A percentile compares a stretch with the other conserved stretches of the same genome.
These are phyloP conservation scores for Pseudovirgaria hyperparasitica DNA, from an alignment of 2,329 filamentous ascomycete species.

Conservation along the genomic window DNA sequence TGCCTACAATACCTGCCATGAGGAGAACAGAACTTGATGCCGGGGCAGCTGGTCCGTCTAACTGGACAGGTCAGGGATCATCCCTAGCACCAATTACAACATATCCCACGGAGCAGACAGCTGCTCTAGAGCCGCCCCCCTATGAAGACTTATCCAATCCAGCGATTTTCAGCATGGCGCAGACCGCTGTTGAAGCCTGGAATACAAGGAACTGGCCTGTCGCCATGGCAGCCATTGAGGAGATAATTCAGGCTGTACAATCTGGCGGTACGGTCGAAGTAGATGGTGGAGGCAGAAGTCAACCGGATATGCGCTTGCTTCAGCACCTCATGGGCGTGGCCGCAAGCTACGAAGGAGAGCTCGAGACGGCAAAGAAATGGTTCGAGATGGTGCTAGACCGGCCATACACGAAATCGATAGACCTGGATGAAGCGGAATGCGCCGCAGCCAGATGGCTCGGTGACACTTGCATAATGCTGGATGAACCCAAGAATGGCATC, in stretches of 20 bases:
- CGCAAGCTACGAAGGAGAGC: slow-evolving; percentile 15
- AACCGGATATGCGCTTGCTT: slow-evolving; percentile 16
- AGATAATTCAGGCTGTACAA: slow-evolving; percentile 15
- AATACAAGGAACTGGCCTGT: slow-evolving; percentile 9
- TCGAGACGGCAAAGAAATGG: slow-evolving; percentile 13
- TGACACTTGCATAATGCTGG: slow-evolving; percentile 17
- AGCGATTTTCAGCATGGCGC: no score
- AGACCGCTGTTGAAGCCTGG: no score
- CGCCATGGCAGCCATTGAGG: slow-evolving; percentile 11
- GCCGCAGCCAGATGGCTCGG: slow-evolving; percentile 21
- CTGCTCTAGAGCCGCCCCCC: no score
- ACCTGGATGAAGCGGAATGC: slow-evolving; percentile 19
- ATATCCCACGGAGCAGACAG: no score
- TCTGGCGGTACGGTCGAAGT: slow-evolving; percentile 11
- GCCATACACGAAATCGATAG: slow-evolving; percentile 9
- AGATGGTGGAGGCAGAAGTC: no score
- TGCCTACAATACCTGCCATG: no score
- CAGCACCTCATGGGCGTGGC: slow-evolving; percentile 16
- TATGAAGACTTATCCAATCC: no score
- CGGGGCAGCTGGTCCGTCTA: no score
- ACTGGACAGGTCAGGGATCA: no score
- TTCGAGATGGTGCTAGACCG: slow-evolving; percentile 17
- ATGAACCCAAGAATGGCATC: slow-evolving; percentile 15
- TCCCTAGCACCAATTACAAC: no score
- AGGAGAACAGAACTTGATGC: no score